Evolutionary conservation across 2,329 filamentous ascomycete genomes (phyloP), one percentile per base, ranked within the genome.

Genomic region (Pyrenophora graminea): DNA sequence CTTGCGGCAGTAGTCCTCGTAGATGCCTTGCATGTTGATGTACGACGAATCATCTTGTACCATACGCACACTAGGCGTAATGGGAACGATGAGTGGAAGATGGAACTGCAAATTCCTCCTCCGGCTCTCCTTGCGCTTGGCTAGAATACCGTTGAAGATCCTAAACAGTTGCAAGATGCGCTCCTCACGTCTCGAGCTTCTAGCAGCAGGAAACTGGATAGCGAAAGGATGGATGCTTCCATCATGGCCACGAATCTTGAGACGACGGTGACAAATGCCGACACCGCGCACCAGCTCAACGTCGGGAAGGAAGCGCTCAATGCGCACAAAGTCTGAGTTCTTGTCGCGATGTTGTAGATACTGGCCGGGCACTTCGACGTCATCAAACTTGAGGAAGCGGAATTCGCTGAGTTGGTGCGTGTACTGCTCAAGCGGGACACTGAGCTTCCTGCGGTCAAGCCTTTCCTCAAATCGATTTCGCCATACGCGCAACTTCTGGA

Each of bases 341-440:
- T 97, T 99, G 67, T 99, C 95, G 74, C 94, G 95, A 77, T 97
- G 94, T 70, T 96, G 87, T 57, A 97, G 79, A 73, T 99, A 99
- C 71, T 99, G 94, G 0, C 94, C 94, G 3, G 95, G 95, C 31
- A 99, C 86, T 74, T 99, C 94, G 10, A 99, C 93, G 66, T 99
- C 95, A 68, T 99, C 94, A 62, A 99, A 97, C 73, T 97, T 97
- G 72, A 94, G 87, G 79, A 96, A 99, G 33, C 91, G 84, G 80
- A 99, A 99, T 70, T 97, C 94, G 75, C 91, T 96, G 37, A 99
- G 83, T 67, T 96, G 90, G 40, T 91, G 89, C 39, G 91, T 96
- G 71, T 90, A 96, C 23, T 82, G 82, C 73, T 99, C 94, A 8
- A 99, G 80, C 42, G 88, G 87, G 44, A 88, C 84, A 36, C 82